Evolutionary conservation across 2,329 filamentous ascomycete genomes (phyloP).

Genomic region (Phaeophleospora eucalypticola): DNA sequence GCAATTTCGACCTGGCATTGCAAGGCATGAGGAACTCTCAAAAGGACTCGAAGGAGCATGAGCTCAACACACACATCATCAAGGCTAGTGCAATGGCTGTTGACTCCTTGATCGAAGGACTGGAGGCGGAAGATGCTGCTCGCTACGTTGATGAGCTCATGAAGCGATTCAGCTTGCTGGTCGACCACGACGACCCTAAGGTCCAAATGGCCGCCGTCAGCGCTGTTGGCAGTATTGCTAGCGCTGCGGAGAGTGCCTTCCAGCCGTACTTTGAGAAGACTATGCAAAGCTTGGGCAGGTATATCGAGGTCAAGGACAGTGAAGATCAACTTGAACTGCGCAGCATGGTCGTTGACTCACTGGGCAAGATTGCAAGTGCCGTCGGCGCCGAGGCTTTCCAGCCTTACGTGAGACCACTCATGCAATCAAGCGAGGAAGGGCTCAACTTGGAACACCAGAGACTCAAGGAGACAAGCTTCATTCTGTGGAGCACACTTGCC

Average conservation of each 20-base stretch:
- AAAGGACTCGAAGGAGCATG: slow-evolving; percentile 47
- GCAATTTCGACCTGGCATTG: slow-evolving; percentile 81
- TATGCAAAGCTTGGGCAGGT: slow-evolving; percentile 83
- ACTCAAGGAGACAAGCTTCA: slow-evolving; percentile 93
- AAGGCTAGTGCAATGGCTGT: slow-evolving; percentile 86
- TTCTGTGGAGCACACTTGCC: slow-evolving; percentile 90
- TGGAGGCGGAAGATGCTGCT: slow-evolving; percentile 75
- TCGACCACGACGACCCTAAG: slow-evolving; percentile 79
- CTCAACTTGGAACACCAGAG: slow-evolving; percentile 83
- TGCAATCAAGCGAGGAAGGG: slow-evolving; percentile 88
- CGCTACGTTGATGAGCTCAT: slow-evolving; percentile 80
- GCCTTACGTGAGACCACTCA: slow-evolving; percentile 83
- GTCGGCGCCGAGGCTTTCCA: slow-evolving; percentile 84
- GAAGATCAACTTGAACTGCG: slow-evolving; percentile 88
- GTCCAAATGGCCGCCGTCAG: slow-evolving; percentile 87
- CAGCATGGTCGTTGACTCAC: slow-evolving; percentile 83
- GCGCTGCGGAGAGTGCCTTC: slow-evolving; percentile 77
- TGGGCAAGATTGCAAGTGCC: slow-evolving; percentile 86
- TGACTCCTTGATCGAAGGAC: slow-evolving; percentile 82
- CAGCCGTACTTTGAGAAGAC: slow-evolving; percentile 86
- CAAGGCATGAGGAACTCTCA: slow-evolving; percentile 56
- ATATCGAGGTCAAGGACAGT: slow-evolving; percentile 78
- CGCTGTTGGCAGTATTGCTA: slow-evolving; percentile 85
- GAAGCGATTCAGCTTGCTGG: slow-evolving; percentile 75
- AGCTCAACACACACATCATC: slow-evolving; percentile 79